Base-by-base conservation (phyloP, 192 early-diverging fungal species). In the Radiomyces spectabilis region DNA sequence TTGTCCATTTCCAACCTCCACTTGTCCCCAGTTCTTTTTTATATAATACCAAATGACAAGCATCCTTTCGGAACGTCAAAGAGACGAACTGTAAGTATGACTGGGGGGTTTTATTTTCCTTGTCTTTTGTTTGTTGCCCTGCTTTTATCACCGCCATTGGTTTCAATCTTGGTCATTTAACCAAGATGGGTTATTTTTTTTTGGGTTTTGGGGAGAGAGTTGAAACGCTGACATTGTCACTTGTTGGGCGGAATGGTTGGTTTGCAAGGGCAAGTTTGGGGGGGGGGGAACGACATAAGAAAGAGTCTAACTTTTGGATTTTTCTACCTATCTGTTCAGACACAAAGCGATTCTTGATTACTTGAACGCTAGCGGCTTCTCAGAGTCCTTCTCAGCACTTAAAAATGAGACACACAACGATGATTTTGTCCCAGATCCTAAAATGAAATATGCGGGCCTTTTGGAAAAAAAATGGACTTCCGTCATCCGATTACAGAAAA, bases 401-500 rank as follows among this genome's bases (percentile, higher is more conserved):
- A 75, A 78, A 54, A 65, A 53, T 15, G 94, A 97, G 63, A 74
- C 88, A 22, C 72, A 68, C 40, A 78, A 92, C 53, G 76, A 81
- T 26, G 85, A 84, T 32, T 90, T 85, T 56, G 72, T 72, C 16
- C 74, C 80, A 1, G 89, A 87, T 55, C 75, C 82, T 10, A 87
- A 87, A 60, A 83, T 88, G 65, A 84, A 83, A 55, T 87, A 82
- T 43, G 72, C 89, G 22, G 88, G 86, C 27, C 53, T 91, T 39
- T 66, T 93, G 35, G 88, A 93, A 64, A 90, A 89, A 64, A 97
- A 97, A 59, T 97, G 95, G 95, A 89, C 88, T 10, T 91, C 90
- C n/a, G 85, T 96, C 6, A 87, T 96, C 46, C 75, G 95, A 7
- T 68, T 95, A 53, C 93, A 96, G 57, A 92, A 91, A 60, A 95